Conservation (phyloP, 306 rosid species). For the Oemleria cerasiformis region DNA sequence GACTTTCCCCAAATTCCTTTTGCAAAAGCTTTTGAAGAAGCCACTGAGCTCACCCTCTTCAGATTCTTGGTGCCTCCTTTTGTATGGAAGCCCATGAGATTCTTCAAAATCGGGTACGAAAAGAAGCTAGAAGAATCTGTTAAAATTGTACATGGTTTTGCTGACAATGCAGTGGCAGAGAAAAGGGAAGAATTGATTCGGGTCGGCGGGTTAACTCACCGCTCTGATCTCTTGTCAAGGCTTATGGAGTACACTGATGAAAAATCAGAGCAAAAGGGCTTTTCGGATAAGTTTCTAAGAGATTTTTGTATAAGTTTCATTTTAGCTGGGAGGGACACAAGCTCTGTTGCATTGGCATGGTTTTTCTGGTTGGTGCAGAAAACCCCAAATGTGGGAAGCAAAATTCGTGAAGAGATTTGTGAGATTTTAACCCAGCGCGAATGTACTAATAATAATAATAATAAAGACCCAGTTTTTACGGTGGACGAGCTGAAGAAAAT, state of each 20-base stretch:
- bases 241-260: constrained; percentile 16
- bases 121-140: constrained; percentile 31
- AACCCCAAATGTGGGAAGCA: constrained; percentile 26
- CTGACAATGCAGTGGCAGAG: constrained; percentile 19
- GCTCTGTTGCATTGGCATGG: constrained; percentile 50
- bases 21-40: constrained; percentile 42
- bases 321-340: constrained; percentile 52
- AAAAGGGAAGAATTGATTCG: constrained; percentile 20
- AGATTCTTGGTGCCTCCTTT: constrained; percentile 34
- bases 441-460: not conserved
- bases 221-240: constrained; percentile 39
- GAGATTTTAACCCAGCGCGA: constrained; percentile 14
- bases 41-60: constrained; percentile 22
- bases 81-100: constrained; percentile 37
- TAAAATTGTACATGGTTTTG: constrained; percentile 28
- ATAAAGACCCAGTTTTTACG: constrained; percentile 12
- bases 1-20: constrained; percentile 20
- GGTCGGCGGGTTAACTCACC: constrained; percentile 11
- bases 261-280: not conserved
- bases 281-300: constrained; percentile 25
- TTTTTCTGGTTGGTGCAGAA: constrained; percentile 45
- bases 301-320: constrained; percentile 45
- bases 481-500: constrained; percentile 37
- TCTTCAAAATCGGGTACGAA: constrained; percentile 32
- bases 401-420: constrained; percentile 25